Evolutionary conservation across 2,329 filamentous ascomycete genomes (phyloP), one percentile per base, ranked within the genome.

Genomic region (Elsinoe australis): DNA sequence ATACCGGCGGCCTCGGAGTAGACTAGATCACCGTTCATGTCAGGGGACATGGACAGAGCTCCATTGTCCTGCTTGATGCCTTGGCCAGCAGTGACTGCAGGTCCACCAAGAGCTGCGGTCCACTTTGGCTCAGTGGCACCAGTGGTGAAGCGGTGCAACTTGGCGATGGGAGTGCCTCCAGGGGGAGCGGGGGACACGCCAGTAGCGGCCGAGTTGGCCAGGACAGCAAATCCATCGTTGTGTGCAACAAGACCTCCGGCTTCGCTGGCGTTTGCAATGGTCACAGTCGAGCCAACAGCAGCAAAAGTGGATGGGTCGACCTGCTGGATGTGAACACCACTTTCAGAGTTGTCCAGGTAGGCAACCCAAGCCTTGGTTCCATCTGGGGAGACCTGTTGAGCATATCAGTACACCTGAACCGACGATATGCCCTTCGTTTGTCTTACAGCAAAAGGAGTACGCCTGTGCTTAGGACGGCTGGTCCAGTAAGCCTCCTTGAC

Each of bases 401-500:
- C 7, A 4, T 12, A 14, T 47, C 29, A 47, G 32, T 34, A 5
- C n/a, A n/a, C n/a, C n/a, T n/a, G n/a, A n/a, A n/a, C n/a, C n/a
- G n/a, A n/a, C n/a, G n/a, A n/a, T n/a, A n/a, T n/a, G n/a, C n/a
- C n/a, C 19, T 3, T 24, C 15, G 19, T 6, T 22, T 7, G 12
- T 34, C 44, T 15, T 26, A 47, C 44, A n/a, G 77, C 71, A 52
- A 81, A 81, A 4, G 78, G 78, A 9, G 77, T 80, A 45, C 78
- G 72, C 36, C 77, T 74, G 59, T 81, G 78, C 55, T 81, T 78
- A 35, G 76, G 75, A 36, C 74, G 71, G 15, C 69, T 70, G 10
- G 78, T 80, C 77, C 77, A 80, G 69, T 81, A 81, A 6, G 76
- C 71, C 14, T 69, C 69, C 59, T 77, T 75, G 54, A 80, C 67